Evolutionary conservation across 139 green algal genomes (phyloP).

Genomic region (Picochlorum costavermella): DNA sequence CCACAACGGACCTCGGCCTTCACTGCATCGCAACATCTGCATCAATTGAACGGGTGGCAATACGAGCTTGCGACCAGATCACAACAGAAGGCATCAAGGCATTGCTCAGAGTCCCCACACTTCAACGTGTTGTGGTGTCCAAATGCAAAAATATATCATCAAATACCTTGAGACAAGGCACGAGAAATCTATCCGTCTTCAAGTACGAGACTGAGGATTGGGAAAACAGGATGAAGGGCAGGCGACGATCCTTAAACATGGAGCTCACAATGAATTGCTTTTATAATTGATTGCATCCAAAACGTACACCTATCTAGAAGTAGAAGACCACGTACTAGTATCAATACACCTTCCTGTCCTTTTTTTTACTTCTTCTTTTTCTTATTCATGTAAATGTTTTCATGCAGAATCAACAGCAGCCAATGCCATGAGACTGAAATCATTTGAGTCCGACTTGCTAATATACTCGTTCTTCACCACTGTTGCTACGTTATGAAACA

Average conservation of each 20-base stretch:
- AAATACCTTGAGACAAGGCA: not conserved
- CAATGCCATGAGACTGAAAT: constrained; percentile 60
- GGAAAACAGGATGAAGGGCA: not conserved
- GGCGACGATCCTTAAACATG: not conserved
- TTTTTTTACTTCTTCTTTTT: not conserved
- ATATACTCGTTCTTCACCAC: constrained; percentile 57
- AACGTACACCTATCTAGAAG: not conserved
- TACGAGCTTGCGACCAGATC: constrained; percentile 2
- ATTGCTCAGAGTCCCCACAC: not conserved
- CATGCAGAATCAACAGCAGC: not conserved
- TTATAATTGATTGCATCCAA: constrained; percentile 8
- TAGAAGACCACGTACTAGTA: not conserved
- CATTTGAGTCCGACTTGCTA: constrained; percentile 28
- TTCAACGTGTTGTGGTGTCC: constrained; percentile 6
- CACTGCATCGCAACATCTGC: not conserved
- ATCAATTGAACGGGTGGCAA: constrained; percentile 5
- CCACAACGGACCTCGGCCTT: constrained; percentile 6
- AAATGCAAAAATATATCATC: constrained; percentile 3
- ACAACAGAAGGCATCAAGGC: constrained; percentile 3
- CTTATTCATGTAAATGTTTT: no score
- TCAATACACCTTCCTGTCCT: not conserved
- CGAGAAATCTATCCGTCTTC: constrained; percentile 3
- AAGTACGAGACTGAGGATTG: not conserved
- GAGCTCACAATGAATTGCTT: constrained; percentile 6
- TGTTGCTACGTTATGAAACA: constrained; percentile 55